Conservation (phyloP, 140 eudicot species). For the Erigeron philadelphicus region DNA sequence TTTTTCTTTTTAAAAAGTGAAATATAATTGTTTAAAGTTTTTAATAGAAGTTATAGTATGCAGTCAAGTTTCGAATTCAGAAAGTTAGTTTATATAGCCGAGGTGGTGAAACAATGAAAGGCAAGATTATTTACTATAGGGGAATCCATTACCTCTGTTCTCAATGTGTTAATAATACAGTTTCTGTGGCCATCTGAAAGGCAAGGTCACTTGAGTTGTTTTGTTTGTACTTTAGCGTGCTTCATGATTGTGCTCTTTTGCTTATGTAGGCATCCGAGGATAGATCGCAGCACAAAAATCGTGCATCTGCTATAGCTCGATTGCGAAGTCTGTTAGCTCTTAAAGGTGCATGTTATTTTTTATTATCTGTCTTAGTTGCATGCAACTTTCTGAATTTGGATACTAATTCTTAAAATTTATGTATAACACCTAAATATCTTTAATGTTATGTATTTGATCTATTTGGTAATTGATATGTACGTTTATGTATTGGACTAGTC, state of each 20-base stretch:
- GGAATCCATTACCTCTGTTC: background rate
- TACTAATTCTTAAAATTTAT: background rate
- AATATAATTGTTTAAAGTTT: background rate
- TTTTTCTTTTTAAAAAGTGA: background rate
- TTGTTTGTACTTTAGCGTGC: background rate
- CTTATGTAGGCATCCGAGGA: conserved; percentile 76
- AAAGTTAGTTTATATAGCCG: conserved; percentile 4
- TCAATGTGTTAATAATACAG: background rate
- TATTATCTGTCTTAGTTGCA: too few relatives aligned
- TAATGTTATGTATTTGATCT: conserved; percentile 1
- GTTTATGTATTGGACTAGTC: conserved; percentile 42
- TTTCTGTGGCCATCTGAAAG: background rate
- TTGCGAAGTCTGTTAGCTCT: conserved; percentile 74
- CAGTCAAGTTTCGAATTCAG: background rate
- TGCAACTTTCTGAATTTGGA: background rate
- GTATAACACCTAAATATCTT: background rate
- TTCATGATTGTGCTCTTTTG: conserved; percentile 20
- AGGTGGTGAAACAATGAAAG: background rate
- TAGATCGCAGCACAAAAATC: conserved; percentile 87
- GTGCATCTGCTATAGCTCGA: conserved; percentile 77
- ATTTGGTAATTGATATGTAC: conserved; percentile 21
- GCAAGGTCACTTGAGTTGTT: background rate
- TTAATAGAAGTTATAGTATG: background rate
- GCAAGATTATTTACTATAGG: background rate
- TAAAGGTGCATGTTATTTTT: conserved; percentile 44